Percentiles rank a stretch among this genome's conserved stretches.
phyloP scores from a whole-genome alignment of 106 monocot genomes.

The Dendrobium chrysotoxum region DNA sequence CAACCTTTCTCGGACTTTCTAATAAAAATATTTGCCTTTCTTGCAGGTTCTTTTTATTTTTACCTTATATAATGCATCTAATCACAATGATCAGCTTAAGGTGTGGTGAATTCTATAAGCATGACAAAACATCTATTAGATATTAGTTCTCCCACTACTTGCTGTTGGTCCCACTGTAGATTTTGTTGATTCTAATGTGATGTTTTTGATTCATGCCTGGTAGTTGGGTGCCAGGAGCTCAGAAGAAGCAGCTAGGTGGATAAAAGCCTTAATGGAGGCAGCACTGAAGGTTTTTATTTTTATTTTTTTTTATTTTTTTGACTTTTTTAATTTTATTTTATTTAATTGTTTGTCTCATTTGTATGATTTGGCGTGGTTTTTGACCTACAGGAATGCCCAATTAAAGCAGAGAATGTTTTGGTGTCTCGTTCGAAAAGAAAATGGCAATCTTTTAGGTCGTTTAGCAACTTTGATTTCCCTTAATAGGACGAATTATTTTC shows the following conservation, averaged over 20 bases:
- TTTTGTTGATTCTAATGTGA: background rate
- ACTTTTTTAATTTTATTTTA: background rate
- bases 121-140: background rate
- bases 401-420: slow-evolving; percentile 32
- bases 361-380: background rate
- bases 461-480: background rate
- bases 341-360: slow-evolving; percentile 7
- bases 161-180: background rate
- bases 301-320: background rate
- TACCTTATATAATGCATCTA: slow-evolving; percentile 71
- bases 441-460: slow-evolving; percentile 77
- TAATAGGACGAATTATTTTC: background rate
- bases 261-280: slow-evolving; percentile 62
- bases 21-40: background rate
- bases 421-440: slow-evolving; percentile 44
- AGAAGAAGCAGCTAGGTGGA: slow-evolving; percentile 92
- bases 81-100: slow-evolving; percentile 88
- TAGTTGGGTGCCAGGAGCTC: slow-evolving; percentile 96
- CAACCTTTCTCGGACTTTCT: background rate
- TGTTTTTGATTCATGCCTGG: slow-evolving; percentile 7
- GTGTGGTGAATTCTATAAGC: slow-evolving; percentile 19
- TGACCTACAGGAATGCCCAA: slow-evolving; percentile 44
- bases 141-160: background rate
- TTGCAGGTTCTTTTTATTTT: slow-evolving; percentile 89
- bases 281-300: slow-evolving; percentile 34